Evolutionary conservation across 768 basidiomycete species (phyloP).

Genomic region (Agrocybe pediades): DNA sequence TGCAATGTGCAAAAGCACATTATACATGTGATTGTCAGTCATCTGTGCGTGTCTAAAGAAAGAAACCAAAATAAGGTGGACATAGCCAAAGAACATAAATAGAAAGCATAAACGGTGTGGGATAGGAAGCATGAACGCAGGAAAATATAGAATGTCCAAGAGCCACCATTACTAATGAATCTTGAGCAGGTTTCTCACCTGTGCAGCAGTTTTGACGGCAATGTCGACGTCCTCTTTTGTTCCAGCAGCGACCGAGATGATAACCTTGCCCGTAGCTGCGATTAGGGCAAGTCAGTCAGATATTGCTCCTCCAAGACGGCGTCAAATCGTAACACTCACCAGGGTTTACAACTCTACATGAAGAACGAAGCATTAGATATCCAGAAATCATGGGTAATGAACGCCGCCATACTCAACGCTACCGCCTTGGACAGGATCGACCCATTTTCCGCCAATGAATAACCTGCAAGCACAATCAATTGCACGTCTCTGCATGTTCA

Average conservation of each 20-base stretch:
- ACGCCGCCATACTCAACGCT: conserved; percentile 62
- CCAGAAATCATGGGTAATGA: background rate
- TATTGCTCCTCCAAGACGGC: conserved; percentile 4
- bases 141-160: background rate
- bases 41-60: too few relatives aligned
- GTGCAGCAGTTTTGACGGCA: conserved; percentile 68
- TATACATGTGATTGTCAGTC: background rate
- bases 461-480: conserved; percentile 37
- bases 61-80: background rate
- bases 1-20: background rate
- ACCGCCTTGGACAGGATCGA: conserved; percentile 55
- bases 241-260: conserved; percentile 57
- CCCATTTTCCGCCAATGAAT: conserved; percentile 71
- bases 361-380: background rate
- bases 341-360: conserved; percentile 56
- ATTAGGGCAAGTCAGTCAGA: background rate
- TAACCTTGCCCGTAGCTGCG: conserved; percentile 60
- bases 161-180: background rate
- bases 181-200: conserved; percentile 29
- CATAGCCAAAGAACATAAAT: background rate
- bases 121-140: background rate
- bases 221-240: conserved; percentile 69
- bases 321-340: conserved; percentile 23
- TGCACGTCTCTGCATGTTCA: background rate
- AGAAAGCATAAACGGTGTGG: background rate